Evolutionary conservation across 2,329 filamentous ascomycete species (phyloP).

Genomic region (Colletotrichum abscissum): DNA sequence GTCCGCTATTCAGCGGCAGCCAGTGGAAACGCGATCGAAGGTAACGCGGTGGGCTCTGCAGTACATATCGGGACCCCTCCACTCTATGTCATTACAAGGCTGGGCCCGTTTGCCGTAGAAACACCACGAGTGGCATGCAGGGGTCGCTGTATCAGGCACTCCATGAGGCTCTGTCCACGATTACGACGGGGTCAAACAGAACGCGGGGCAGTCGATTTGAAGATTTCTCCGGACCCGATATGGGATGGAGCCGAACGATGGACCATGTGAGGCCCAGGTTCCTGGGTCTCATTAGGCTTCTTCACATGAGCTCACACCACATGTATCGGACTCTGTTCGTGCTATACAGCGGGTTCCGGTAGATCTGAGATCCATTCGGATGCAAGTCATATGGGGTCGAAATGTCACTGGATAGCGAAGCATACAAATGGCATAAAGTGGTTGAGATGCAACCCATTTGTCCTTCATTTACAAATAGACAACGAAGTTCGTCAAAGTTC

Average conservation of each 20-base stretch:
- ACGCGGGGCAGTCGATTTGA: neutral
- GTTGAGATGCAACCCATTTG: neutral
- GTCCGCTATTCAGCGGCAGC: neutral
- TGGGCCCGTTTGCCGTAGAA: neutral
- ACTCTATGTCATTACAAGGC: neutral
- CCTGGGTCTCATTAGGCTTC: neutral
- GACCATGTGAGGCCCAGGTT: neutral
- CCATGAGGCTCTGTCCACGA: neutral
- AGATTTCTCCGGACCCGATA: neutral
- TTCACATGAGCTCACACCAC: neutral
- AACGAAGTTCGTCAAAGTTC: neutral
- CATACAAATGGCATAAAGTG: neutral
- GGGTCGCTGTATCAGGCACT: neutral
- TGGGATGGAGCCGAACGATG: neutral
- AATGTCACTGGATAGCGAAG: neutral
- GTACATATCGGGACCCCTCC: neutral
- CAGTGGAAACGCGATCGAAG: neutral
- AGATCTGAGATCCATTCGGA: neutral
- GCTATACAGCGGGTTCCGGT: neutral
- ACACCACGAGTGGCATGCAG: neutral
- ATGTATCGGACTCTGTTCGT: neutral
- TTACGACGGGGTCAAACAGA: neutral
- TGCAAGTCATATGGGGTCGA: neutral
- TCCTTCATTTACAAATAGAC: neutral
- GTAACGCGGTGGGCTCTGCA: constrained; percentile 11